These are phyloP conservation scores for Moesziomyces globuligerus DNA, from an alignment of 1,284 basidiomycete genomes.

Conservation along the genomic window DNA sequence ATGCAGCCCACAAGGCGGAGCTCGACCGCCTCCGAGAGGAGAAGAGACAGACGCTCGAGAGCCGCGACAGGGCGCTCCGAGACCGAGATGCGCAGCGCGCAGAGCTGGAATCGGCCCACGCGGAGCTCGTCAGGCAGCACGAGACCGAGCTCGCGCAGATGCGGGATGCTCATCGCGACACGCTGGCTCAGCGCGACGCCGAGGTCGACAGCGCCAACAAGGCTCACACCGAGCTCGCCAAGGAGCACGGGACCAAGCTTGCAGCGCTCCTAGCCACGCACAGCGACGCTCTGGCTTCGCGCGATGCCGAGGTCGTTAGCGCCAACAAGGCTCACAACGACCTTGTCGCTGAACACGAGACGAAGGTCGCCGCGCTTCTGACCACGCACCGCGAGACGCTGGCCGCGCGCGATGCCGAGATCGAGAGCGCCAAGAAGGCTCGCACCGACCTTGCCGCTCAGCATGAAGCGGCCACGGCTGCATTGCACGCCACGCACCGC, in stretches of 20 bases:
- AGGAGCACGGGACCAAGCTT: constrained; percentile 17
- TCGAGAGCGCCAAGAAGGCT: too few relatives aligned
- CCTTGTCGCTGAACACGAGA: constrained; percentile 9
- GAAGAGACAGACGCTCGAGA: constrained; percentile 24
- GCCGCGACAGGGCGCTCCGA: constrained; percentile 27
- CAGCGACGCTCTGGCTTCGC: constrained; percentile 20
- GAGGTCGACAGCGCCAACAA: too few relatives aligned
- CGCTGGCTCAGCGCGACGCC: constrained; percentile 13
- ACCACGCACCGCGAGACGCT: constrained; percentile 5
- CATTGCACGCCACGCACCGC: too few relatives aligned
- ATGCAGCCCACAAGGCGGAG: constrained; percentile 26
- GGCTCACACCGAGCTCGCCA: constrained; percentile 9
- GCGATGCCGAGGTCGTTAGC: constrained; percentile 16
- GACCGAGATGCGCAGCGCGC: constrained; percentile 27
- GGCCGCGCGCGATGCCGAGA: constrained; percentile 16
- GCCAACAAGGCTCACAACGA: constrained; percentile 9
- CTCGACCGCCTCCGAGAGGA: constrained; percentile 31
- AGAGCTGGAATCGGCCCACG: constrained; percentile 13
- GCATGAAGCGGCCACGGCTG: too few relatives aligned
- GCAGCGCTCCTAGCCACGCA: constrained; percentile 18
- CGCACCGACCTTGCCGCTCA: too few relatives aligned
- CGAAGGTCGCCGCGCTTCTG: constrained; percentile 13
- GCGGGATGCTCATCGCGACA: constrained; percentile 8
- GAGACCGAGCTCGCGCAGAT: constrained; percentile 17
- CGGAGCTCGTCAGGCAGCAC: constrained; percentile 9